Base-by-base conservation (phyloP, 306 rosid genomes). In the Quercus engelmannii region DNA sequence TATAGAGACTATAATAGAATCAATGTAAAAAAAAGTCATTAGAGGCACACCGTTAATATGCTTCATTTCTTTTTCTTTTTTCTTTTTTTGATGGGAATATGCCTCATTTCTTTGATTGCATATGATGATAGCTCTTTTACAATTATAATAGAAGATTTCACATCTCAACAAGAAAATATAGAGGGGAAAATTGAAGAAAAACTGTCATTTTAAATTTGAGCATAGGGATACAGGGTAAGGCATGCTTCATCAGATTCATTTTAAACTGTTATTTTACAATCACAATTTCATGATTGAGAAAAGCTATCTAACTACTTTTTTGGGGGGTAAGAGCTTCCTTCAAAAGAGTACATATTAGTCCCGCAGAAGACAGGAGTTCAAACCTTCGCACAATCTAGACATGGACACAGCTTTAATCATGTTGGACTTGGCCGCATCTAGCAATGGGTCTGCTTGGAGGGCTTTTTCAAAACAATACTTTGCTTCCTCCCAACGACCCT, bases 401-500 rank as follows among this genome's bases (percentile, higher is more conserved):
- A 90, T 73, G 38, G 91, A 54, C 49, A n/a, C 86, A 4, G 90
- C 91, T 89, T 95, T 95, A 74, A 88, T 67, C 89, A 83, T 59
- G 86, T 95, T 95, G 23, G 99, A 95, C 79, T 91, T 89, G 18
- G 99, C 99, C 71, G 92, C 93, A 74, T 95, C 99, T 28, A 92
- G 87, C 80, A 95, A 74, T 2, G 98, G 89, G 78, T 95, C 99
- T 54, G 92, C 86, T 79, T 86, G 84, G 28, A 95, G 86, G 78
- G 99, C 97, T 76, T 90, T 95, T 71, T 90, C 89, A 58, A 95
- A 95, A 80, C 97, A 95, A 65, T 87, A 86, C 82, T 89, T 92
- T 64, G 99, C 99, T 82, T 91, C 99, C 83, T 91, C 99, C 94
- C 82, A 87, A 67, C 80, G 85, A 80, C 97, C 91, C 91, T 95